These are phyloP conservation scores for Phytophthora kernoviae DNA, from an alignment of 352 stramenopile genomes.

Conservation along the genomic window DNA sequence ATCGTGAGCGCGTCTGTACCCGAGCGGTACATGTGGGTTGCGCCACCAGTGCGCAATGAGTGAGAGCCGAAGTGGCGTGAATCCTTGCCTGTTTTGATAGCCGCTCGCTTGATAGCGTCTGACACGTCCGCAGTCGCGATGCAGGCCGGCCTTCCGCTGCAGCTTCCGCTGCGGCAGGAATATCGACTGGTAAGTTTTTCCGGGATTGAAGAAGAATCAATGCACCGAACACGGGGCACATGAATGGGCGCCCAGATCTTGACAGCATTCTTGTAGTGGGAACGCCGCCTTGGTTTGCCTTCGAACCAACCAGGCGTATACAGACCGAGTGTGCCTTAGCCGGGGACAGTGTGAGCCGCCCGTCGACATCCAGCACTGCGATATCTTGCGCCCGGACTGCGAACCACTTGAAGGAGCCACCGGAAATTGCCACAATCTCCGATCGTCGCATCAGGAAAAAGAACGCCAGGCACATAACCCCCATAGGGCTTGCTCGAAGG, in stretches of 20 bases:
- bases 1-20: neutral
- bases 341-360: neutral
- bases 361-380: neutral
- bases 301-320: conserved; percentile 2
- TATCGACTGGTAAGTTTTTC: neutral
- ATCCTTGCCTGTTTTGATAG: neutral
- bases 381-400: neutral
- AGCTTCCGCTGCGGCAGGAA: neutral
- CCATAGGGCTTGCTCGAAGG: too few species aligned
- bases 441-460: conserved; percentile 12
- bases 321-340: neutral
- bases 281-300: conserved; percentile 2
- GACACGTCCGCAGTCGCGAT: neutral
- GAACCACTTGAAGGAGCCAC: neutral
- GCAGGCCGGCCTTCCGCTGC: neutral
- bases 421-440: neutral
- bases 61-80: neutral
- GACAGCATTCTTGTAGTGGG: neutral
- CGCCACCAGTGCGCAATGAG: neutral
- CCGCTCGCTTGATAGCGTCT: neutral
- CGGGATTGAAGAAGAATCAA: neutral
- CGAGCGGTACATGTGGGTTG: neutral
- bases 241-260: neutral
- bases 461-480: neutral
- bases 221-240: conserved; percentile 1